Percentiles rank a stretch among this genome's conserved stretches.
phyloP scores from a whole-genome alignment of 2,329 filamentous ascomycete genomes.

The Botrytis medusae region DNA sequence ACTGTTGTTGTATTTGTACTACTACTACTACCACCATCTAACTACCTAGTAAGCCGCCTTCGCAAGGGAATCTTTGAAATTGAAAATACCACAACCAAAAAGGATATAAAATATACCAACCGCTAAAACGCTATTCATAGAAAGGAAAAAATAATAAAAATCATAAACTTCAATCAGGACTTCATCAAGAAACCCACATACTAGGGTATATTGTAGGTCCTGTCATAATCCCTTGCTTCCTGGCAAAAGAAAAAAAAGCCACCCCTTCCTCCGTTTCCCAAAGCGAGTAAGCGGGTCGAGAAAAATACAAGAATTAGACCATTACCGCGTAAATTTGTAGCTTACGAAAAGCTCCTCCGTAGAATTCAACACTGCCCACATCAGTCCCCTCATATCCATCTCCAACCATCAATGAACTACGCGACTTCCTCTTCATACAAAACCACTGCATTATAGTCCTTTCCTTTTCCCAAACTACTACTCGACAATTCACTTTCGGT shows the following conservation, averaged over 20 bases:
- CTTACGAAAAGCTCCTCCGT: slow-evolving; percentile 12
- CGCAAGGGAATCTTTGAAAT: slow-evolving; percentile 5
- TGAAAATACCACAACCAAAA: slow-evolving; percentile 17
- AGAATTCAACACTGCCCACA: slow-evolving; percentile 25
- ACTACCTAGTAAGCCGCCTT: slow-evolving; percentile 1
- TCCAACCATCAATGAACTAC: slow-evolving; percentile 18
- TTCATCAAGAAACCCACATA: slow-evolving; percentile 25
- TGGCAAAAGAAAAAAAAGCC: neutral
- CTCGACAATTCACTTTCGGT: slow-evolving; percentile 21
- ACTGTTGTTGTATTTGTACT: neutral
- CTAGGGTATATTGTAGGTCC: slow-evolving; percentile 16
- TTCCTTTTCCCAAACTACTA: slow-evolving; percentile 15
- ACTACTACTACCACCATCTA: slow-evolving; percentile 4
- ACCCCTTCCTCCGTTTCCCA: neutral
- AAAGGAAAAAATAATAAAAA: neutral
- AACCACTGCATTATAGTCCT: slow-evolving; percentile 27
- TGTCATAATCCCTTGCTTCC: slow-evolving; percentile 4
- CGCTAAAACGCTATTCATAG: slow-evolving; percentile 35
- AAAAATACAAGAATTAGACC: slow-evolving; percentile 12
- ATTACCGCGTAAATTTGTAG: neutral
- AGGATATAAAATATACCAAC: slow-evolving; percentile 21
- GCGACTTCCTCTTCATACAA: slow-evolving; percentile 32
- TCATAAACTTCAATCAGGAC: slow-evolving; percentile 23
- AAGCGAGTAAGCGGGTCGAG: neutral
- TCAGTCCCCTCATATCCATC: slow-evolving; percentile 5